Evolutionary conservation across 1,139 yeast genomes (phyloP).

Genomic region (Pichia sp.): DNA sequence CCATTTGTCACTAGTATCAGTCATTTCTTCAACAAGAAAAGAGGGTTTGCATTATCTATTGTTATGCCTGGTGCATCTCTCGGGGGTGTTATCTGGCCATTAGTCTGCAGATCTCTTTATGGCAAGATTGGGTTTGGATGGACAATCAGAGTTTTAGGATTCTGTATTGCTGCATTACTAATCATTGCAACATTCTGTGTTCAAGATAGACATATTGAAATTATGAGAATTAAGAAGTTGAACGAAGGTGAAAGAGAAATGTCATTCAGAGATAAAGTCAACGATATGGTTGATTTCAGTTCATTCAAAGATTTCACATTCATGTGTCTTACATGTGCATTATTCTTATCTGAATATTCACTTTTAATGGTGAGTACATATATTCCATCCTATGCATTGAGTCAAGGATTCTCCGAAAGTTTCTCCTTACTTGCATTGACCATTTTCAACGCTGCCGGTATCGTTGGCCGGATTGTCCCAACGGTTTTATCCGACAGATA

Average conservation of each 20-base stretch:
- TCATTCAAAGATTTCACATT: conserved; percentile 29
- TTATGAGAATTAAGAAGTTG: conserved; percentile 3
- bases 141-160: conserved; percentile 59
- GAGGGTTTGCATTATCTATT: conserved; percentile 61
- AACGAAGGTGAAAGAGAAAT: conserved; percentile 11
- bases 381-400: conserved; percentile 53
- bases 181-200: conserved; percentile 40
- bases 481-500: conserved; percentile 51
- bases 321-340: conserved; percentile 24
- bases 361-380: conserved; percentile 53
- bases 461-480: conserved; percentile 57
- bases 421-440: conserved; percentile 53
- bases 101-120: conserved; percentile 53
- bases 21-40: conserved; percentile 57
- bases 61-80: conserved; percentile 63
- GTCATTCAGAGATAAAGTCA: conserved; percentile 20
- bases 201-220: conserved; percentile 41
- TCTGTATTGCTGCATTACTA: conserved; percentile 45
- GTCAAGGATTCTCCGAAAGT: conserved; percentile 52
- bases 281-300: conserved; percentile 26
- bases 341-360: conserved; percentile 46
- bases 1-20: conserved; percentile 56
- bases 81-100: conserved; percentile 68
- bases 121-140: conserved; percentile 53
- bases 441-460: conserved; percentile 56